Conservation (phyloP, 2,329 filamentous ascomycete genomes). For the Aschersonia sp. region DNA sequence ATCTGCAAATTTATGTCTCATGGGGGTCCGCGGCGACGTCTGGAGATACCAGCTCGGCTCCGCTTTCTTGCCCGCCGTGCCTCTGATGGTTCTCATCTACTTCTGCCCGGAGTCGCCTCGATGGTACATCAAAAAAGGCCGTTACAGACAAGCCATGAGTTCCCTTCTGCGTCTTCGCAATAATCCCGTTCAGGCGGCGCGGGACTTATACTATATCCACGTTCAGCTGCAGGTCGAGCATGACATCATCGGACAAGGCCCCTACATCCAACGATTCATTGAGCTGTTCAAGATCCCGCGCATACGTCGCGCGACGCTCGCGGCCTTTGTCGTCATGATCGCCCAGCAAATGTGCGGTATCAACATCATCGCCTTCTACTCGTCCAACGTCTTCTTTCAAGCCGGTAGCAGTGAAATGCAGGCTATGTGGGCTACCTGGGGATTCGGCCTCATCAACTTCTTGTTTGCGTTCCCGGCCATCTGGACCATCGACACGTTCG, state of each 20-base stretch:
- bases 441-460: constrained; percentile 44
- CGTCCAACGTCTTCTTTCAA: constrained; percentile 44
- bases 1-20: constrained; percentile 39
- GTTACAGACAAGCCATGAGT: constrained; percentile 44
- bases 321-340: constrained; percentile 70
- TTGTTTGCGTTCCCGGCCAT: constrained; percentile 43
- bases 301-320: constrained; percentile 57
- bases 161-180: constrained; percentile 38
- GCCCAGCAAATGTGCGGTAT: constrained; percentile 58
- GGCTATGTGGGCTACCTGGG: constrained; percentile 44
- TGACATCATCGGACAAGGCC: constrained; percentile 32
- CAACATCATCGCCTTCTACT: constrained; percentile 68
- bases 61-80: constrained; percentile 45
- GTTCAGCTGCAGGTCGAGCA: constrained; percentile 48
- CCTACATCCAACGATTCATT: constrained; percentile 46
- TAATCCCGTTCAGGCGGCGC: constrained; percentile 39
- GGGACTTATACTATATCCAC: constrained; percentile 51
- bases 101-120: constrained; percentile 52
- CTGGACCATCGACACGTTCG: constrained; percentile 44
- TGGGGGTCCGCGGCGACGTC: constrained; percentile 19
- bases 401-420: constrained; percentile 40
- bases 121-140: constrained; percentile 53
- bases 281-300: constrained; percentile 58
- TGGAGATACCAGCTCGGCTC: constrained; percentile 53
- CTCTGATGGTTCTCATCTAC: constrained; percentile 43